These are phyloP conservation scores for Ilyonectria destructans DNA, from an alignment of 2,329 filamentous ascomycete species.

Conservation along the genomic window DNA sequence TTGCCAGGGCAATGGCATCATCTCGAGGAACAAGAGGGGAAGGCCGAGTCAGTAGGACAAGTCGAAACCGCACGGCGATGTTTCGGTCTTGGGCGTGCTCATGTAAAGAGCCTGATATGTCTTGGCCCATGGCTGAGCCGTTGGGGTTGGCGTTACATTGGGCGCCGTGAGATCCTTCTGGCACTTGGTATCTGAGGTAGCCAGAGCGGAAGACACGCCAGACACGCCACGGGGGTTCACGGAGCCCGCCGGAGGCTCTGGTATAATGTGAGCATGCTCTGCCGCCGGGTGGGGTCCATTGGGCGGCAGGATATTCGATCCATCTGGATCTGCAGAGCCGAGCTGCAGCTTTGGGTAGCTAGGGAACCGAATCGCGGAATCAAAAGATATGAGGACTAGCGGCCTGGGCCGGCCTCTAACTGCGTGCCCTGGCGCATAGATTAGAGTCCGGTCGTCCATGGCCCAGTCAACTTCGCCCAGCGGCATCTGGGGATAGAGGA, in stretches of 20 bases:
- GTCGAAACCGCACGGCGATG: slow-evolving; percentile 15
- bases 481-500: slow-evolving; percentile 54
- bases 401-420: slow-evolving; percentile 34
- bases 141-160: neutral
- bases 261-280: neutral
- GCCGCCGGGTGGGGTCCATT: neutral
- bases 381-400: slow-evolving; percentile 51
- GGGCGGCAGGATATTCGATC: neutral
- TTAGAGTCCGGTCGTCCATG: slow-evolving; percentile 64
- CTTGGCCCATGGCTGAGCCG: neutral
- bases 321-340: neutral
- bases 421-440: slow-evolving; percentile 57
- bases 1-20: neutral
- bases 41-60: slow-evolving; percentile 12
- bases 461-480: slow-evolving; percentile 59
- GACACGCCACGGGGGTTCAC: neutral
- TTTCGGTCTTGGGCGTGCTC: slow-evolving; percentile 10
- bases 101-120: slow-evolving; percentile 15
- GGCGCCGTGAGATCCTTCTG: neutral
- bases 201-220: neutral
- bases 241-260: neutral
- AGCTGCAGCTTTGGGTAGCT: slow-evolving; percentile 36
- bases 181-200: neutral
- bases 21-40: neutral
- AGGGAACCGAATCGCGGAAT: slow-evolving; percentile 47